Base-by-base conservation (phyloP, 169 alveolate species). In the Cryptosporidium meleagridis region DNA sequence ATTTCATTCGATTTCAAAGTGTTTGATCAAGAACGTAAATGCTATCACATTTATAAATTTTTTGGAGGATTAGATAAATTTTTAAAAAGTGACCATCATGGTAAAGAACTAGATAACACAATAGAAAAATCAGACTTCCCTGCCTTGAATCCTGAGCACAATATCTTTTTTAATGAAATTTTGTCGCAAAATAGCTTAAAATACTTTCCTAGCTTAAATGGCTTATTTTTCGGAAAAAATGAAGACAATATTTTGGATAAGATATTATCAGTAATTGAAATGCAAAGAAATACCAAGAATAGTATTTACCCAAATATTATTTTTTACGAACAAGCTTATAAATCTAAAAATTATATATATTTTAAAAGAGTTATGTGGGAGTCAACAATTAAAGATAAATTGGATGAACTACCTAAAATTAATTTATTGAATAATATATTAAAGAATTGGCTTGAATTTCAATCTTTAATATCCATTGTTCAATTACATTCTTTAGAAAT, bases 401-500 rank as follows among this genome's bases (percentile, higher is more conserved):
- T 75, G 18, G 16, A 61, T 61, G 75, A 75, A 18, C 37, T 33
- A 0, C 9, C 21, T 2, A 29, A 31, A 59, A 52, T 51, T 48
- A 45, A 75, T 37, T 23, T 14, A 18, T 37, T 55, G 14, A 29
- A 75, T 59, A n/a, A 1, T 59, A 21, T 75, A 4, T n/a, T 75
- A 0, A 59, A 59, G 33, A 18, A 39, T 5, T 75, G 87, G 87
- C 48, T 75, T 33, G 70, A 70, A 29, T 86, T 92, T 86, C 94
- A 92, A 59, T 71, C 69, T 23, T 58, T 92, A 44, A 55, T 92
- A 0, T 37, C 94, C 6, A 58, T 92, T 14, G 62, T 73, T 21
- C 94, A 92, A 31, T 69, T 92, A 35, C 94, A 92, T 71, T 85
- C 91, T 31, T 51, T 85, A 5, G 91, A 91, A 4, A 39, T 92